phyloP scores from a whole-genome alignment of 2,329 filamentous ascomycete species.

The Helotiales sp. region DNA sequence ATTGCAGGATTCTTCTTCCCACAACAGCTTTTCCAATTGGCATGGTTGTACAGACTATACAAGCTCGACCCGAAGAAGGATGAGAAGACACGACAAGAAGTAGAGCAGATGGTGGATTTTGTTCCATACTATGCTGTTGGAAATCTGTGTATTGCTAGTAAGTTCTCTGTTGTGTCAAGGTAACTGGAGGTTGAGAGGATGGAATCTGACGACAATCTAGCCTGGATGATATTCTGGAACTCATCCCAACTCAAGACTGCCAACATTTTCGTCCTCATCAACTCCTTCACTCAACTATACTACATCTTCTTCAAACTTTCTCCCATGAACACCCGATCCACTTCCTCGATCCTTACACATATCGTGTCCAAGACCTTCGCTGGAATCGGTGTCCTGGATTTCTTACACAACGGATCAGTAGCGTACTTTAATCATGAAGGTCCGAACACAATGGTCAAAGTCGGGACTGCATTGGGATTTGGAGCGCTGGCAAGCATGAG shows the following conservation, averaged over 20 bases:
- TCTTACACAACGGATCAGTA: conserved; percentile 57
- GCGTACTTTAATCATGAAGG: conserved; percentile 52
- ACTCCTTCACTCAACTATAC: conserved; percentile 54
- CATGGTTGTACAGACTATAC: conserved; percentile 57
- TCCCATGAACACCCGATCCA: conserved; percentile 49
- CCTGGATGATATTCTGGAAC: conserved; percentile 66
- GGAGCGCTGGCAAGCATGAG: conserved; percentile 47
- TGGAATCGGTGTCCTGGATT: conserved; percentile 58
- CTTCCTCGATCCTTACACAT: conserved; percentile 55
- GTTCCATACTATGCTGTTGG: conserved; percentile 56
- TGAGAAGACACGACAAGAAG: conserved; percentile 40
- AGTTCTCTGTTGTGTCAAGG: conserved; percentile 25
- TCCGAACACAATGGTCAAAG: conserved; percentile 48
- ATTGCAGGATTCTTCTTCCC: conserved; percentile 62
- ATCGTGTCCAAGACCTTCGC: conserved; percentile 59
- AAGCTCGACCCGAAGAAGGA: conserved; percentile 44
- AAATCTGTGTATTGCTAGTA: conserved; percentile 59
- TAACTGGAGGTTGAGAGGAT: not conserved
- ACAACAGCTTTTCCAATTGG: conserved; percentile 58
- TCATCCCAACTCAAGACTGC: conserved; percentile 47
- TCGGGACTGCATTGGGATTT: conserved; percentile 54
- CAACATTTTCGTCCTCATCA: conserved; percentile 57
- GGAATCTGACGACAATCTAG: conserved; percentile 27
- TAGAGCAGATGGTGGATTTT: conserved; percentile 51
- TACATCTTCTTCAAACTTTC: conserved; percentile 51